Base-by-base conservation (phyloP, 2,329 filamentous ascomycete species). In the Beauveria medogensis region DNA sequence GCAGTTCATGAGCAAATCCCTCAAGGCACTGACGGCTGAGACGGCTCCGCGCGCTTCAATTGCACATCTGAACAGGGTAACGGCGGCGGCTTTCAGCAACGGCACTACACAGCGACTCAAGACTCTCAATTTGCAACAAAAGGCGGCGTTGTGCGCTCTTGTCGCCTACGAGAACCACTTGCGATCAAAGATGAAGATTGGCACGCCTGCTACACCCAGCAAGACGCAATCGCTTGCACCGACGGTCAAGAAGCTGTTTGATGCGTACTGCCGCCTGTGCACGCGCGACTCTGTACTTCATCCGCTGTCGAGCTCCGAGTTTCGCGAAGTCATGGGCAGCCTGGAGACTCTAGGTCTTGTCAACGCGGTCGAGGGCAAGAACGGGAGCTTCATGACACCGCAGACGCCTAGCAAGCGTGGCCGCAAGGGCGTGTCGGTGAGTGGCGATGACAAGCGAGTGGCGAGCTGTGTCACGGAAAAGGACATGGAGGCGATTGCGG, bases 61-160 rank as follows among this genome's bases (percentile, higher is more conserved):
- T 66, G 86, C 86, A 1, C 94, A 99, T 71, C 85, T 99, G 68
- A 96, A 94, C 70, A 92, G 91, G 68, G 88, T 97, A 63, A 96
- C 94, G 0, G 86, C 92, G 0, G 86, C 91, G 4, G 90, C 91
- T 1, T 97, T 99, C 73, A 91, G 90, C 71, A 93, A 97, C 67
- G 92, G 92, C 41, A 89, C 92, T 1, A 84, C 82, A 14, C 91
- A 97, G 67, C 85, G 94, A 62, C 84, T 99, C 16, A 88, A 90
- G 72, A 86, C 87, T 5, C 83, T 99, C 61, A 99, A 97, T 71
- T 81, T 99, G 2, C 95, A 99, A 71, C 94, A 99, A 73, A 97
- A 96, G 73, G 94, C 93, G 4, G 92, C 93, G 0, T 81, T 99
- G 10, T 99, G 94, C 75, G 86, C 93, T 0, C 80, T 99, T 16